Conservation (phyloP, 73 alveolate species). For the Halteria grandinella region DNA sequence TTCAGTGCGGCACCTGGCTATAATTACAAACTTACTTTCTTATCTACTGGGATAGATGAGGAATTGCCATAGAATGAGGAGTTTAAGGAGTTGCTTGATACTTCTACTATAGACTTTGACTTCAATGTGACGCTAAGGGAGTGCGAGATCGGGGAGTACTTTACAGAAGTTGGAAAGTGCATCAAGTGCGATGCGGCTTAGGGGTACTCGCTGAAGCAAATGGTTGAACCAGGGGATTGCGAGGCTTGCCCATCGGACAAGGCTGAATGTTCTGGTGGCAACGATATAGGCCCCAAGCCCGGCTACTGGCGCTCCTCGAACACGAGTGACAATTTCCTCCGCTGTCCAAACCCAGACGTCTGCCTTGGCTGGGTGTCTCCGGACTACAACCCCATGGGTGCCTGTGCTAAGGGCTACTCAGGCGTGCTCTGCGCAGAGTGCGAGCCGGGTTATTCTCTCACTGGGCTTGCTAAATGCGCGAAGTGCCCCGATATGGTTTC, state of each 20-base stretch:
- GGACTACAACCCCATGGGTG: conserved; percentile 46
- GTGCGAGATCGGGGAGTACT: conserved; percentile 27
- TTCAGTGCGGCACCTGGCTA: conserved; percentile 41
- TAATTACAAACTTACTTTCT: background rate
- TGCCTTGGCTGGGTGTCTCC: conserved; percentile 62
- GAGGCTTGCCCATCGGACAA: conserved; percentile 40
- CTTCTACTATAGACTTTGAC: background rate
- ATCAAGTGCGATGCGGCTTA: conserved; percentile 3
- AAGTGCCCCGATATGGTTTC: conserved; percentile 60
- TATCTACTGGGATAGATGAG: conserved; percentile 11
- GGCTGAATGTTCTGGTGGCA: conserved; percentile 53
- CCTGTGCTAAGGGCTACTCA: conserved; percentile 55
- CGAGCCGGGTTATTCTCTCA: conserved; percentile 52
- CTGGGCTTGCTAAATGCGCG: conserved; percentile 43
- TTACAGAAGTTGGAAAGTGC: conserved; percentile 9
- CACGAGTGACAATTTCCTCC: conserved; percentile 54
- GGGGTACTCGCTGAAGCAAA: conserved; percentile 10
- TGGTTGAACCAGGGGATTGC: conserved; percentile 38
- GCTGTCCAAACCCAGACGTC: conserved; percentile 53
- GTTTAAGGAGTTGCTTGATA: background rate
- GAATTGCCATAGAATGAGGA: background rate
- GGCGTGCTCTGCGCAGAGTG: conserved; percentile 75
- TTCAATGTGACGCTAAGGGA: conserved; percentile 2
- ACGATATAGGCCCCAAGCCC: conserved; percentile 57
- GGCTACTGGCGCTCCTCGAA: conserved; percentile 62